Evolutionary conservation across 2,329 filamentous ascomycete genomes (phyloP), one percentile per base, ranked within the genome.

Genomic region (Colletotrichum tropicicola): DNA sequence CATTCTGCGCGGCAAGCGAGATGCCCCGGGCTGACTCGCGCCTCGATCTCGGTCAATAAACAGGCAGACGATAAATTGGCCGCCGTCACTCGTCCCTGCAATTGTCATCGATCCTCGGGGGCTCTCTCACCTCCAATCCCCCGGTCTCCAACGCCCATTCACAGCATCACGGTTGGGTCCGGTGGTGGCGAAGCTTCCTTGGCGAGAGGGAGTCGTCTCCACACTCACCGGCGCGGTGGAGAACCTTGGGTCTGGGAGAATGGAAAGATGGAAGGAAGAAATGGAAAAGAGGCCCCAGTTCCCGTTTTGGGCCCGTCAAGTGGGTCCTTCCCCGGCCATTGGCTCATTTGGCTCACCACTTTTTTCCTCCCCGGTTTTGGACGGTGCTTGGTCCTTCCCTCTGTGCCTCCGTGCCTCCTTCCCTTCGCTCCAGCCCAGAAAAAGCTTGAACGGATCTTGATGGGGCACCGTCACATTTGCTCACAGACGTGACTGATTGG

Each of bases 121-220:
- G n/a, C n/a, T n/a, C n/a, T n/a, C n/a, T n/a, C n/a, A n/a, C n/a
- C n/a, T n/a, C n/a, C n/a, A n/a, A n/a, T n/a, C n/a, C n/a, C n/a
- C n/a, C n/a, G n/a, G n/a, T n/a, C n/a, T 37, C 37, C 37, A 19
- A 9, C n/a, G n/a, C 5, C 12, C 37, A 25, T 17, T 35, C 12
- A 41, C 9, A 23, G 13, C n/a, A n/a, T n/a, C n/a, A n/a, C n/a
- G n/a, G 21, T 28, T 23, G 32, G 28, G 21, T 45, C 44, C 57
- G 27, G 57, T 62, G 49, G 62, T 62, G 62, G 62, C 62, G 62
- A 65, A 65, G 62, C 62, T 65, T 52, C 57, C 62, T 65, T 65
- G 62, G 62, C 62, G 58, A 55, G 39, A 51, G 60, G 41, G 57
- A 17, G 25, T 28, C 21, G 10, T 9, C 51, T 54, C 51, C 51